Conservation (phyloP, 2,329 filamentous ascomycete genomes). For the Trichophyton verrucosum region DNA sequence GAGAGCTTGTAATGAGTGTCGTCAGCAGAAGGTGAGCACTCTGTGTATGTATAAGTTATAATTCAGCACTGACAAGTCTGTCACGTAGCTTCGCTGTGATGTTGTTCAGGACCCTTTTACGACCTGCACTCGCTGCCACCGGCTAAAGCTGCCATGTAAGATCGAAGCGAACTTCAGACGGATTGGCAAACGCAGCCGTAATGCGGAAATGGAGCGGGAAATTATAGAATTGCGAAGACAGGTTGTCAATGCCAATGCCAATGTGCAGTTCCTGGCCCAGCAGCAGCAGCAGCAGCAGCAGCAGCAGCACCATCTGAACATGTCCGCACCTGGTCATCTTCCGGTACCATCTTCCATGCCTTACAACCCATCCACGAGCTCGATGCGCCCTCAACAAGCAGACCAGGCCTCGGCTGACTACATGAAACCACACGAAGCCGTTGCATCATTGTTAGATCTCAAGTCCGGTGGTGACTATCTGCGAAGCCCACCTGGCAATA, state of each 20-base stretch:
- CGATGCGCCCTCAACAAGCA: conserved; percentile 19
- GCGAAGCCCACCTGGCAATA: conserved; percentile 39
- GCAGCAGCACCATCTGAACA: conserved; percentile 6
- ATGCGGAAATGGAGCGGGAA: conserved; percentile 52
- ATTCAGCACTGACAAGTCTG: neutral
- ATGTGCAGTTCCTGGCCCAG: conserved; percentile 10
- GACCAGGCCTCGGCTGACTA: conserved; percentile 21
- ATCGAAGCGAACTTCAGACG: conserved; percentile 59
- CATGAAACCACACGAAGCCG: conserved; percentile 39
- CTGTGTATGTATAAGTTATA: neutral
- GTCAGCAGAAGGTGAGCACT: conserved; percentile 53
- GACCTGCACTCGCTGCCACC: conserved; percentile 50
- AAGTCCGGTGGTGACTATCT: conserved; percentile 36
- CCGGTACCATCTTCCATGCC: conserved; percentile 20
- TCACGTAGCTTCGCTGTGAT: conserved; percentile 50
- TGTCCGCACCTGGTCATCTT: conserved; percentile 24
- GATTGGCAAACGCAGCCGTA: conserved; percentile 52
- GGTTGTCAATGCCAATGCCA: conserved; percentile 28
- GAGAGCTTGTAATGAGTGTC: conserved; percentile 56
- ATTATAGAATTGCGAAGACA: conserved; percentile 40
- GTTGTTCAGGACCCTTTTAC: conserved; percentile 52
- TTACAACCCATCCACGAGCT: conserved; percentile 9
- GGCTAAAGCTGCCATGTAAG: conserved; percentile 51
- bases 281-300: conserved; percentile 4
- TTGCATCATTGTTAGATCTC: conserved; percentile 39